Conservation (phyloP, 768 basidiomycete species). For the Podaxis pistillaris region DNA sequence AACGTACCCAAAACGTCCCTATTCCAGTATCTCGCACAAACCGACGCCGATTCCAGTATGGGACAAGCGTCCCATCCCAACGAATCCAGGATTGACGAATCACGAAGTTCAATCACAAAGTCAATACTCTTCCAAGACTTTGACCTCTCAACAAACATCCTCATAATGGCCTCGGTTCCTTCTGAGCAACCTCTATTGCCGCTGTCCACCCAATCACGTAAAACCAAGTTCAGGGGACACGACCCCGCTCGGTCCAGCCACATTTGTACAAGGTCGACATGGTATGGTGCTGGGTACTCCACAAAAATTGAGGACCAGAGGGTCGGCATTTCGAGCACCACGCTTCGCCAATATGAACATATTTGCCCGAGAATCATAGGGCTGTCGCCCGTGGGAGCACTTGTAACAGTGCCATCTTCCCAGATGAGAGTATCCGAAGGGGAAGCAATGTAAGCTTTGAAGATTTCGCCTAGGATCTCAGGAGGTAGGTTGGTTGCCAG, state of each 20-base stretch:
- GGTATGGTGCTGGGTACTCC: conserved; percentile 3
- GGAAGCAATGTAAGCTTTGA: neutral
- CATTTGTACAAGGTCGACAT: neutral
- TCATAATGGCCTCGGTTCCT: conserved; percentile 3
- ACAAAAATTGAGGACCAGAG: conserved; percentile 9
- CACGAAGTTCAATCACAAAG: conserved; percentile 3
- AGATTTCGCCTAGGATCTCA: conserved; percentile 8
- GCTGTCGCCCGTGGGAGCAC: neutral
- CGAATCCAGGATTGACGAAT: neutral
- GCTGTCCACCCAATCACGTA: conserved; percentile 10
- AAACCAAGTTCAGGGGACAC: neutral
- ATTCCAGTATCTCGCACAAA: conserved; percentile 4
- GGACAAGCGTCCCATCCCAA: conserved; percentile 1
- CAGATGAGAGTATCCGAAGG: neutral
- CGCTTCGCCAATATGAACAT: conserved; percentile 8
- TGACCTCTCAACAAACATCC: conserved; percentile 1
- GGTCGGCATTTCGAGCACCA: neutral
- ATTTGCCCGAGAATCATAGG: conserved; percentile 7
- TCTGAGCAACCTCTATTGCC: conserved; percentile 1
- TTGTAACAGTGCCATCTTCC: conserved; percentile 1
- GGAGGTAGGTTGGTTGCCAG: neutral
- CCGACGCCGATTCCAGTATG: neutral
- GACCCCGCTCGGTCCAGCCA: conserved; percentile 7
- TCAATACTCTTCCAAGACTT: conserved; percentile 1
- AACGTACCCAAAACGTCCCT: neutral